Percentiles rank a stretch among this genome's conserved stretches.
Evolutionary conservation across 441 rosid genomes (phyloP).

Genomic region (Omphalea diandra): DNA sequence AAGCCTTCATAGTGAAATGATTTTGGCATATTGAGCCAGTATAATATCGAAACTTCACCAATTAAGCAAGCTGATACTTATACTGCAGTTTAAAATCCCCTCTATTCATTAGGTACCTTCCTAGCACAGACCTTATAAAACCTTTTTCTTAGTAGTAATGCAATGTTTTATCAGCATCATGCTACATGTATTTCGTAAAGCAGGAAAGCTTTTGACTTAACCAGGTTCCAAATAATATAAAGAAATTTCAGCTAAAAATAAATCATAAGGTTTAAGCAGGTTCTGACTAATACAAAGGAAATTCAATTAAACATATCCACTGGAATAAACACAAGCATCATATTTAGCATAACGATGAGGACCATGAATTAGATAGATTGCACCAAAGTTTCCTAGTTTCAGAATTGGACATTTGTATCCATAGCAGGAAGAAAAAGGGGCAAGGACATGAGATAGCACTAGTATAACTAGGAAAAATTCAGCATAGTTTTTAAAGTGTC

Average conservation of each 20-base stretch:
- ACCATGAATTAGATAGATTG: background rate
- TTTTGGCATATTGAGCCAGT: background rate
- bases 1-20: background rate
- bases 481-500: background rate
- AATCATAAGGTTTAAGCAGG: no score
- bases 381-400: background rate
- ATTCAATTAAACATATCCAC: background rate
- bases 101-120: no score
- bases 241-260: no score
- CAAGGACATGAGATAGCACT: background rate
- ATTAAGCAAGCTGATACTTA: background rate
- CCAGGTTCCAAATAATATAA: no score
- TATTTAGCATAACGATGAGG: background rate
- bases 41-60: background rate
- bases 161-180: background rate
- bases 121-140: no score
- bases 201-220: no score
- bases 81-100: no score
- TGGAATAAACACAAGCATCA: background rate
- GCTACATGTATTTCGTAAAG: background rate
- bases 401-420: background rate
- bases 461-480: background rate
- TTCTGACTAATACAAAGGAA: background rate
- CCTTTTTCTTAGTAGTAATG: no score
- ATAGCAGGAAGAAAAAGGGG: background rate